phyloP scores from a whole-genome alignment of 805 yeast genomes.

The Lachancea lanzarotensis region DNA sequence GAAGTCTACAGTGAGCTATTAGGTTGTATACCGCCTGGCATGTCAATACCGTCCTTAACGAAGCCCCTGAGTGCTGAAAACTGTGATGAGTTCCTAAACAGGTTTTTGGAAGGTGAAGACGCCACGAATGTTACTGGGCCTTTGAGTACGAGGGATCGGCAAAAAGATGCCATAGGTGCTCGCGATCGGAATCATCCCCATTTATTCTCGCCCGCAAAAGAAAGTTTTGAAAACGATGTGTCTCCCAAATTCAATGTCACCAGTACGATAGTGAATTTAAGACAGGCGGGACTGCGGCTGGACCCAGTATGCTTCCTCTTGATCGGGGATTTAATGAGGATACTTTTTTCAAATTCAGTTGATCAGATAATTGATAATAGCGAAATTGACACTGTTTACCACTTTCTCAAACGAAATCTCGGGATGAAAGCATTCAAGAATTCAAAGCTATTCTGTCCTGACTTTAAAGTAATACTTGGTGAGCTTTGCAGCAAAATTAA shows the following conservation, averaged over 20 bases:
- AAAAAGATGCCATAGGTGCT: background rate
- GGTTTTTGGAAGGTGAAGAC: conserved; percentile 1
- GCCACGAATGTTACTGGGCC: no score
- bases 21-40: conserved; percentile 51
- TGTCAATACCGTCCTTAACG: conserved; percentile 58
- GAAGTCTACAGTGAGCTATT: conserved; percentile 40
- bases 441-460: background rate
- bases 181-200: background rate
- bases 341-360: conserved; percentile 35
- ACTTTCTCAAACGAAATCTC: conserved; percentile 28
- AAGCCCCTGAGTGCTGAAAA: conserved; percentile 51
- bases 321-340: conserved; percentile 27
- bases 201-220: background rate
- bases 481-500: background rate
- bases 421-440: background rate
- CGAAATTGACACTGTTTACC: conserved; percentile 51
- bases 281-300: conserved; percentile 14
- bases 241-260: conserved; percentile 40
- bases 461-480: background rate
- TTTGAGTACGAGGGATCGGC: no score
- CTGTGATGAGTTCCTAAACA: conserved; percentile 36
- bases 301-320: background rate
- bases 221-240: background rate
- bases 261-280: conserved; percentile 49
- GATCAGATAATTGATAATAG: conserved; percentile 54